Conservation (phyloP, 805 yeast genomes). For the Wickerhamomyces ciferrii region DNA sequence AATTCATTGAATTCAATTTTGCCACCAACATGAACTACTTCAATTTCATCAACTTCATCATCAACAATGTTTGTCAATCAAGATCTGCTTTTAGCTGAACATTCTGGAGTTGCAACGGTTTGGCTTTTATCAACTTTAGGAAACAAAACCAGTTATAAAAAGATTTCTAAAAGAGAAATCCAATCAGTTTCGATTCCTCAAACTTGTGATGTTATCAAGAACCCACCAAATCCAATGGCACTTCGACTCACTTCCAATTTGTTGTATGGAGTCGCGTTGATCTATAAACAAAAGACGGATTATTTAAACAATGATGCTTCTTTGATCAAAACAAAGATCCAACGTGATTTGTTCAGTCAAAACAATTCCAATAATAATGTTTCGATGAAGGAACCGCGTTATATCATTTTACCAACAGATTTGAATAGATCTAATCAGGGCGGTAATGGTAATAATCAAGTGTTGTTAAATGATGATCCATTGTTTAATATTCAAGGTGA, state of each 20-base stretch:
- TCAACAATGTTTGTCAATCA: slow-evolving; percentile 11
- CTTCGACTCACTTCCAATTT: slow-evolving; percentile 33
- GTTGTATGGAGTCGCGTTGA: slow-evolving; percentile 40
- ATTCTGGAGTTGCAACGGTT: slow-evolving; percentile 24
- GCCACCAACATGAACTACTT: neutral
- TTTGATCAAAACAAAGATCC: slow-evolving; percentile 17
- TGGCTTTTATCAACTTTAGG: slow-evolving; percentile 39
- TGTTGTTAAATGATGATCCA: slow-evolving; percentile 31
- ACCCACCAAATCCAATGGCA: slow-evolving; percentile 15
- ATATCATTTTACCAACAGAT: neutral
- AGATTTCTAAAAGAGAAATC: slow-evolving; percentile 28
- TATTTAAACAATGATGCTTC: slow-evolving; percentile 30
- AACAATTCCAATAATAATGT: neutral
- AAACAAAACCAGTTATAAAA: slow-evolving; percentile 22
- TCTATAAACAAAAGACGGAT: slow-evolving; percentile 43
- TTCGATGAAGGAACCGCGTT: neutral
- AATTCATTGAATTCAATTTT: no score
- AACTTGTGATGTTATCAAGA: slow-evolving; percentile 28
- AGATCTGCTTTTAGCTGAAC: slow-evolving; percentile 16
- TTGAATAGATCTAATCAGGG: neutral
- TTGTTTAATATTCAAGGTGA: slow-evolving; percentile 28
- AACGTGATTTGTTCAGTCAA: slow-evolving; percentile 13
- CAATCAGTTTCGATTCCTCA: slow-evolving; percentile 35
- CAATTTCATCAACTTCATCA: neutral
- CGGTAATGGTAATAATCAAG: slow-evolving; percentile 4